Evolutionary conservation across 164 flowering plant species (phyloP), one percentile per base, ranked within the genome.

Genomic region (Magnolia kwangsiensis): DNA sequence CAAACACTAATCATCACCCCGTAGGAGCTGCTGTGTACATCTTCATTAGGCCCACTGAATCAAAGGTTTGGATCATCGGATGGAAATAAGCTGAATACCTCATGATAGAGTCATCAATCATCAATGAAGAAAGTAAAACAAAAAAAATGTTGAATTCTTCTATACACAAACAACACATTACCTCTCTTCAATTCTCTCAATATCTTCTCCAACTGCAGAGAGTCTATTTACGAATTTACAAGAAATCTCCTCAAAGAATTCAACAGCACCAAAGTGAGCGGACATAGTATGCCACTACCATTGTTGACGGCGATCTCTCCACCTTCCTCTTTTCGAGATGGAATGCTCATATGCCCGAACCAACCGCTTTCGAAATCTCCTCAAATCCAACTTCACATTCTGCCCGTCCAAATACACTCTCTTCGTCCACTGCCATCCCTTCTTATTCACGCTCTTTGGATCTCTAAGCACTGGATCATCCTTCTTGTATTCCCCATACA

Each of bases 401-500:
- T 96, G 99, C n/a, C 88, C 84, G 51, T 92, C 96, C 16, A 96
- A 88, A 81, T 93, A 96, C 58, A 91, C 84, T 77, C 78, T 86
- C 87, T 96, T 96, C 1, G 99, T 96, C 81, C 78, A 91, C 61
- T 93, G 79, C 99, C 99, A 96, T 14, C 98, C 97, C 78, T 84
- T 94, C 0, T 75, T 71, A 19, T 58, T 86, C 59, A 96, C 84
- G 24, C 94, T 89, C 0, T 64, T 50, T 0, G 91, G 90, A 55
- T 86, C 79, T 64, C 21, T 87, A 16, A 89, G 45, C 80, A 87
- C 79, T 74, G 73, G 20, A n/a, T 83, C 81, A 71, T 85, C 82
- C 69, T 16, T 79, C 23, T 78, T 82, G 78, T 86, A 91, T 74
- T 84, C 87, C 14, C 84, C 87, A 4, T 63, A 63, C 82, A 89